Evolutionary conservation across 164 flowering plant species (phyloP).

Genomic region (Chimonanthus salicifolius): DNA sequence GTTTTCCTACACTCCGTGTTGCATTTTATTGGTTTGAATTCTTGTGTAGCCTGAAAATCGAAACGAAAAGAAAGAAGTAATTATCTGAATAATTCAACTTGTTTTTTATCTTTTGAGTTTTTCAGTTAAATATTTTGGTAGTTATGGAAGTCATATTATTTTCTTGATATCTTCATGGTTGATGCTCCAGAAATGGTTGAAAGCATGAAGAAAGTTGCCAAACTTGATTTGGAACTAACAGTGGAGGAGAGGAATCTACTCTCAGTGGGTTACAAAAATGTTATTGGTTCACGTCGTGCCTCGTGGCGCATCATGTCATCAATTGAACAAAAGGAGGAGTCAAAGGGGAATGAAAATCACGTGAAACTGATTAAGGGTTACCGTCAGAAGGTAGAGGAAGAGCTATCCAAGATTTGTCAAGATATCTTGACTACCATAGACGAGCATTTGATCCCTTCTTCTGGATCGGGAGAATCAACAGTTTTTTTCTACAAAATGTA

Average conservation of each 20-base stretch:
- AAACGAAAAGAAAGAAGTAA: not conserved
- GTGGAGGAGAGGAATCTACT: conserved; percentile 27
- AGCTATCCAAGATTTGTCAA: conserved; percentile 18
- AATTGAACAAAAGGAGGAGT: conserved; percentile 22
- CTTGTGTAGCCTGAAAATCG: not conserved
- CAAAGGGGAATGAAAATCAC: conserved; percentile 22
- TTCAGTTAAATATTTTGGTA: not conserved
- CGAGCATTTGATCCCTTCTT: conserved; percentile 21
- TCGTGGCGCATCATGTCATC: conserved; percentile 28
- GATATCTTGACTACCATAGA: conserved; percentile 21
- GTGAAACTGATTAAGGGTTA: conserved; percentile 20
- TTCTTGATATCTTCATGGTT: not conserved
- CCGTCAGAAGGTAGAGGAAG: conserved; percentile 25
- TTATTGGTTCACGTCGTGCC: conserved; percentile 25
- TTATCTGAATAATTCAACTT: too few relatives aligned
- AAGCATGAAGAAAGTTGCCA: conserved; percentile 22
- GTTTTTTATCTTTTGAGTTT: not conserved
- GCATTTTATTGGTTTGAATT: too few relatives aligned
- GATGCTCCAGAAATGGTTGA: conserved; percentile 22
- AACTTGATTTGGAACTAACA: conserved; percentile 21
- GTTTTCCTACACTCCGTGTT: too few relatives aligned
- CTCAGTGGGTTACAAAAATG: conserved; percentile 25
- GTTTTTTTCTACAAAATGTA: conserved; percentile 24
- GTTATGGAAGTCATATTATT: not conserved
- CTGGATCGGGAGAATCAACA: conserved; percentile 18